Percentiles rank a stretch among this genome's conserved stretches.
Conservation (phyloP, 495 filamentous ascomycete species). For the Lineolata rhizophorae region DNA sequence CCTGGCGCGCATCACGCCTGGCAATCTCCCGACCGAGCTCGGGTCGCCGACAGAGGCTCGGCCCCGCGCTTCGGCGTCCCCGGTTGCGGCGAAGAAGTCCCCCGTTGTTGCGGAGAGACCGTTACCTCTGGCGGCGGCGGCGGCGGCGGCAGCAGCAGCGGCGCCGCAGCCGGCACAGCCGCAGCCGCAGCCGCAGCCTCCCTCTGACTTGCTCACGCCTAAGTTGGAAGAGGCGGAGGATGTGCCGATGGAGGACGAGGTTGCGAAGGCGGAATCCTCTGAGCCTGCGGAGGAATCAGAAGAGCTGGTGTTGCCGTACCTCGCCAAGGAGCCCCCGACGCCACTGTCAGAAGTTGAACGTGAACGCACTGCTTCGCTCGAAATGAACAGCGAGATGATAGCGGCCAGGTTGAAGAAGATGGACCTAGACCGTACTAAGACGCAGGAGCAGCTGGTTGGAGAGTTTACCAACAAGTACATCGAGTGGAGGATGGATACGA, state of each 20-base stretch:
- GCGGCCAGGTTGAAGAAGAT: no score
- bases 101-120: no score
- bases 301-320: constrained; percentile 14
- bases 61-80: no score
- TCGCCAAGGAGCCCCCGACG: constrained; percentile 14
- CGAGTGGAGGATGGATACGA: constrained; percentile 24
- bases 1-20: constrained; percentile 10
- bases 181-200: no score
- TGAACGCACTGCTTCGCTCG: no score
- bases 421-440: no score
- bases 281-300: constrained; percentile 12
- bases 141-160: no score
- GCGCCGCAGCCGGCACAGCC: no score
- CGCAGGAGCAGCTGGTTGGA: constrained; percentile 19
- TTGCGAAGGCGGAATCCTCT: constrained; percentile 1
- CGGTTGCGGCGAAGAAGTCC: no score
- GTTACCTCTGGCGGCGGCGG: no score
- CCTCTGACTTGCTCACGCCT: constrained; percentile 8
- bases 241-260: constrained; percentile 6
- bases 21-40: constrained; percentile 5
- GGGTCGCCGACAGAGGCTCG: no score
- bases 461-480: constrained; percentile 25
- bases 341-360: constrained; percentile 12
- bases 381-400: no score
- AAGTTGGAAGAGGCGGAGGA: constrained; percentile 11